Percentiles rank a stretch among this genome's conserved stretches.
phyloP scores from a whole-genome alignment of 192 early-diverging fungal species.

The Mortierella antarctica region DNA sequence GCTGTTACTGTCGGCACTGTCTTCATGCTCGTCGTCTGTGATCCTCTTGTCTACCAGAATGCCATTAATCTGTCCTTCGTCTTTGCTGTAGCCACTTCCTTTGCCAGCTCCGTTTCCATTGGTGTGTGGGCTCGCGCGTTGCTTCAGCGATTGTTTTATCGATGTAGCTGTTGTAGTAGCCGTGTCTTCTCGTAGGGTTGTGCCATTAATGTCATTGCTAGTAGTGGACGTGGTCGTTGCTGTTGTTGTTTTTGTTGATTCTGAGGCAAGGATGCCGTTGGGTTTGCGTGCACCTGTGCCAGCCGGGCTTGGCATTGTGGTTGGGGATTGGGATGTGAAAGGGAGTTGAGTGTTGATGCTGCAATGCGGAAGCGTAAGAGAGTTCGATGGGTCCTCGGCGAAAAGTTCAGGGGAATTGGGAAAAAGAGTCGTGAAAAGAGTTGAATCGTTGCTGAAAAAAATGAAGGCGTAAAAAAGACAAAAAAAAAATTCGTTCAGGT shows the following conservation, averaged over 20 bases:
- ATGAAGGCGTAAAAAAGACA: background rate
- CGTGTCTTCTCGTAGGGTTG: background rate
- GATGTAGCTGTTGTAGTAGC: slow-evolving; percentile 14
- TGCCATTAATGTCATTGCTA: background rate
- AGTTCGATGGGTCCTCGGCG: background rate
- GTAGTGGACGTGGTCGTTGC: background rate
- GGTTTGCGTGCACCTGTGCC: slow-evolving; percentile 9
- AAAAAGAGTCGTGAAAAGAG: background rate
- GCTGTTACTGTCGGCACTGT: slow-evolving; percentile 7
- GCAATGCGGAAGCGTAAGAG: too few species aligned
- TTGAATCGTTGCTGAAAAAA: background rate
- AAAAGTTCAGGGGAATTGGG: background rate
- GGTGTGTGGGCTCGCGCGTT: background rate
- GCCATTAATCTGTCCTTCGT: slow-evolving; percentile 4
- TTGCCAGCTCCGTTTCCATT: background rate
- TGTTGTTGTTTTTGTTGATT: slow-evolving; percentile 10
- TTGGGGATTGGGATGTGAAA: background rate
- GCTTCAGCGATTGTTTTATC: slow-evolving; percentile 13
- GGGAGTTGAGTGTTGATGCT: background rate
- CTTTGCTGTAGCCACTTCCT: slow-evolving; percentile 5
- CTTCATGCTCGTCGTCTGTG: slow-evolving; percentile 4
- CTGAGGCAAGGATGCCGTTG: background rate
- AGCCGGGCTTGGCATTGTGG: slow-evolving; percentile 21
- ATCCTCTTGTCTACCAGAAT: slow-evolving; percentile 14
- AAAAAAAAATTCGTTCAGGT: background rate